A percentile compares a stretch with the other conserved stretches of the same genome.
phyloP scores from a whole-genome alignment of 2,329 filamentous ascomycete genomes.

The Curvularia spicifera region DNA sequence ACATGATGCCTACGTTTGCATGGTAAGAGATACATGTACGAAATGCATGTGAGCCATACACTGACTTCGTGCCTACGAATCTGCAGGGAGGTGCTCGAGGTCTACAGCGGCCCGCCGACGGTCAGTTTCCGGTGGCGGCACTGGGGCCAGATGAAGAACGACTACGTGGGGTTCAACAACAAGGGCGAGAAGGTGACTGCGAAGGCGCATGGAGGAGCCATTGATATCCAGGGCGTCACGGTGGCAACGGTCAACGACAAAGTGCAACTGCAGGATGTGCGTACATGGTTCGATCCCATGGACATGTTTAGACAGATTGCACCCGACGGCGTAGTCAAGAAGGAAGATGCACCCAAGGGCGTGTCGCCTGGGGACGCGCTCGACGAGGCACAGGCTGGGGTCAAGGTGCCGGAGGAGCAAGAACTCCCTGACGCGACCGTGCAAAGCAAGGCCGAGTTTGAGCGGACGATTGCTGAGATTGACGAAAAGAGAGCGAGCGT shows the following conservation, averaged over 20 bases:
- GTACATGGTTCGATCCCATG: slow-evolving; percentile 71
- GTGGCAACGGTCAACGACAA: slow-evolving; percentile 67
- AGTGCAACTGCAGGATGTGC: slow-evolving; percentile 63
- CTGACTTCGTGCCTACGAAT: too few relatives aligned
- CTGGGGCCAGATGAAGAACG: slow-evolving; percentile 71
- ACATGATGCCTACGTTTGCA: slow-evolving; percentile 75
- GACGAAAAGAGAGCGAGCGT: slow-evolving; percentile 14
- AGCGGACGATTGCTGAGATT: slow-evolving; percentile 15
- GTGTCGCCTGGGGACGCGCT: slow-evolving; percentile 40
- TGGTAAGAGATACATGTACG: slow-evolving; percentile 46
- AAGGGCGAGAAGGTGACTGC: slow-evolving; percentile 67
- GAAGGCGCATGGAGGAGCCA: slow-evolving; percentile 65
- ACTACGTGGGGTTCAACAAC: slow-evolving; percentile 69
- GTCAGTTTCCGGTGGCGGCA: slow-evolving; percentile 71
- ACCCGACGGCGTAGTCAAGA: slow-evolving; percentile 56
- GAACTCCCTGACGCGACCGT: slow-evolving; percentile 22
- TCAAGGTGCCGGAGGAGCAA: slow-evolving; percentile 23
- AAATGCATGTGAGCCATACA: too few relatives aligned
- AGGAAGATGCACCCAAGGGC: slow-evolving; percentile 45
- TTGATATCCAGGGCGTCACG: slow-evolving; percentile 69
- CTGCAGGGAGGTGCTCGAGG: slow-evolving; percentile 66
- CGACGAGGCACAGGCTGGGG: slow-evolving; percentile 26
- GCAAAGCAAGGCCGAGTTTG: slow-evolving; percentile 19
- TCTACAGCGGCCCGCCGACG: slow-evolving; percentile 68
- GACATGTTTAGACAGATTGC: slow-evolving; percentile 72